Percentiles rank a stretch among this genome's conserved stretches.
phyloP scores from a whole-genome alignment of 345 rosid species.

The Atalantia buxifolia region DNA sequence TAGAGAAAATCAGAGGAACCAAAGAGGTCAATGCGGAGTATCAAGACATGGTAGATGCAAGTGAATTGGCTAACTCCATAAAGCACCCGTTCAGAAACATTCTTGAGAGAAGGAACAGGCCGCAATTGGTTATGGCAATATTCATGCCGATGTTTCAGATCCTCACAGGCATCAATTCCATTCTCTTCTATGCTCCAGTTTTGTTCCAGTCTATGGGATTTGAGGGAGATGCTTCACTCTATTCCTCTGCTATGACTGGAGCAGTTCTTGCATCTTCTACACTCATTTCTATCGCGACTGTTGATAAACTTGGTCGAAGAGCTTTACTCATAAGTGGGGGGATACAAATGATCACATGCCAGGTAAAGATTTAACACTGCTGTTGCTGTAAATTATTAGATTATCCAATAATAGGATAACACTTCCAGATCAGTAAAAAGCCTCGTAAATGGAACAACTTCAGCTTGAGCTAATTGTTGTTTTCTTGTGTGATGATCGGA shows the following conservation, averaged over 20 bases:
- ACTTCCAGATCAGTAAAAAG: neutral
- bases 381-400: neutral
- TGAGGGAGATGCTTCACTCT: slow-evolving; percentile 69
- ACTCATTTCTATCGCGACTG: slow-evolving; percentile 69
- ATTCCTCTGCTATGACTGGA: slow-evolving; percentile 92
- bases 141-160: slow-evolving; percentile 85
- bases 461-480: neutral
- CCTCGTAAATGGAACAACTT: neutral
- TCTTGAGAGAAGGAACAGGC: slow-evolving; percentile 63
- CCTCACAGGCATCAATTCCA: slow-evolving; percentile 89
- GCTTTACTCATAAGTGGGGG: slow-evolving; percentile 84
- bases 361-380: slow-evolving; percentile 36
- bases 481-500: neutral
- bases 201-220: slow-evolving; percentile 93
- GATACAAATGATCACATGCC: slow-evolving; percentile 73
- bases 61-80: slow-evolving; percentile 79
- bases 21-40: slow-evolving; percentile 66
- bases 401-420: too few relatives aligned
- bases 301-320: slow-evolving; percentile 74
- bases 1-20: slow-evolving; percentile 80
- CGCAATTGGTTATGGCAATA: slow-evolving; percentile 80
- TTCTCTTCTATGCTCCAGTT: slow-evolving; percentile 92
- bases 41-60: slow-evolving; percentile 84
- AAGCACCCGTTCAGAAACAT: slow-evolving; percentile 87
- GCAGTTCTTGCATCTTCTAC: slow-evolving; percentile 87